A percentile compares a stretch with the other conserved stretches of the same genome.
Evolutionary conservation across 805 yeast genomes (phyloP).

Genomic region (Wickerhamiella domercqiae): DNA sequence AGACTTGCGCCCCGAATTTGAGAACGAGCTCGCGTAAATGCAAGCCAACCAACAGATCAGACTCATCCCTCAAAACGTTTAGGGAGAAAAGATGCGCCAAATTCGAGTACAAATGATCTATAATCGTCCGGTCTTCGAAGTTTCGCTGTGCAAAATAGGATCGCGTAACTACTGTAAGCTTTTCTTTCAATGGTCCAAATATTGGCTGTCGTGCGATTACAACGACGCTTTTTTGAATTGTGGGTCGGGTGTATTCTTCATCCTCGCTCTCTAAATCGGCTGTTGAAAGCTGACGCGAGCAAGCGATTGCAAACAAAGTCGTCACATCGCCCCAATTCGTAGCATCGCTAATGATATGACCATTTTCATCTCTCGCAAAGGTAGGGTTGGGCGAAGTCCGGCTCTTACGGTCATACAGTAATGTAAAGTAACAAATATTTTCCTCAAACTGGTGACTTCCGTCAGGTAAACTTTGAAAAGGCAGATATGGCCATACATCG

Average conservation of each 20-base stretch:
- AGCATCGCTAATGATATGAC: slow-evolving; percentile 25
- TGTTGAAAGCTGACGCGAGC: slow-evolving; percentile 69
- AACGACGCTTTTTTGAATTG: slow-evolving; percentile 83
- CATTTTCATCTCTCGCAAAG: slow-evolving; percentile 26
- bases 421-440: slow-evolving; percentile 79
- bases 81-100: slow-evolving; percentile 23
- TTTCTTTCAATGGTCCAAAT: slow-evolving; percentile 72
- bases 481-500: slow-evolving; percentile 64
- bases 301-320: slow-evolving; percentile 88
- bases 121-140: slow-evolving; percentile 52
- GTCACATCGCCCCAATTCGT: slow-evolving; percentile 30
- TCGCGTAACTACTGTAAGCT: slow-evolving; percentile 74
- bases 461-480: slow-evolving; percentile 92
- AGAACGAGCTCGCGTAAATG: slow-evolving; percentile 49
- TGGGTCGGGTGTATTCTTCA: slow-evolving; percentile 62
- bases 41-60: slow-evolving; percentile 58
- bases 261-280: slow-evolving; percentile 36
- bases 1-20: slow-evolving; percentile 40
- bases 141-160: slow-evolving; percentile 71
- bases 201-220: slow-evolving; percentile 77
- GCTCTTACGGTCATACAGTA: slow-evolving; percentile 48
- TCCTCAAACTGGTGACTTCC: slow-evolving; percentile 91
- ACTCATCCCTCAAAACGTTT: slow-evolving; percentile 32
- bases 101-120: slow-evolving; percentile 57
- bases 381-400: slow-evolving; percentile 31